Evolutionary conservation across 345 rosid genomes (phyloP), one percentile per base, ranked within the genome.

Genomic region (Dovyalis caffra): DNA sequence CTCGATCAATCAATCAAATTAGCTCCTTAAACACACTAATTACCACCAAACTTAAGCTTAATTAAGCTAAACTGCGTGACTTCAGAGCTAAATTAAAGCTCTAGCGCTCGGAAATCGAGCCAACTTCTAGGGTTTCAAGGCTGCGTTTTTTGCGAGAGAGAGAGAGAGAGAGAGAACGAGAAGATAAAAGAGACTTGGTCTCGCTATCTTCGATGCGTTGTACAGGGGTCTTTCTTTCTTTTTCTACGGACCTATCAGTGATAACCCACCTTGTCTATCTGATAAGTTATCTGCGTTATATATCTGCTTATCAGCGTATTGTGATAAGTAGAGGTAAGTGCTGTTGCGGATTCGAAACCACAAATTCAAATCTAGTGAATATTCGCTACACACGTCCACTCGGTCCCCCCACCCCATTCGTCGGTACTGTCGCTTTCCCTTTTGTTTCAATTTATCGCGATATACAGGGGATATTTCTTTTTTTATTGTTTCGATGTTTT

Each of bases 181-280:
- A 23, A 11, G 20, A 23, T 32, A 60, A 35, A 40, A 77, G 80
- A 79, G 82, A 83, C 85, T 81, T 78, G 88, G 88, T 83, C 90
- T 89, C 88, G 92, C 93, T 86, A 84, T 88, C 93, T 91, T 91
- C 94, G 92, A 90, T 90, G 97, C 90, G 82, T 74, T 87, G 92
- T 85, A 68, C 94, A 85, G 83, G 81, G 73, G 84, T 80, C 85
- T 76, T 43, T 71, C 75, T 1, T 80, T 77, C 51, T 66, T 83
- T 79, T 66, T 78, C 76, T 71, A 86, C 90, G 66, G 86, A 80
- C 87, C 81, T 77, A 87, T 86, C 90, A 82, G 77, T 80, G 86
- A 81, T 82, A 81, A 0, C 79, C 0, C 0, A 0, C 0, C 0
- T 0, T 0, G 0, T 0, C 28, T 78, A 71, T 84, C 56, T 8